These are phyloP conservation scores for Ampelomyces quisqualis DNA, from an alignment of 2,329 filamentous ascomycete species.

Conservation along the genomic window DNA sequence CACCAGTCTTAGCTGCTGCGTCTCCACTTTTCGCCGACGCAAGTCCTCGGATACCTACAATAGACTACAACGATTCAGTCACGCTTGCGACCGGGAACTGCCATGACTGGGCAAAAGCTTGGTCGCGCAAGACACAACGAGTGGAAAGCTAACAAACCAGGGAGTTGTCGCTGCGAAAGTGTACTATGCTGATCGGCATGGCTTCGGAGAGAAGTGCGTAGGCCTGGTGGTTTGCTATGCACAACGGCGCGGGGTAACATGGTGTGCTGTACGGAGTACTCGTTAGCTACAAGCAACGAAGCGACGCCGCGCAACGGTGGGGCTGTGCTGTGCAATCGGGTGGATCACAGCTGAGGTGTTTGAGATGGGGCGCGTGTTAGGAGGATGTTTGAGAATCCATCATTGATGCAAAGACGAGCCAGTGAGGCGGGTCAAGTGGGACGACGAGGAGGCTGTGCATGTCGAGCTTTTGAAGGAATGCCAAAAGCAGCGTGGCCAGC, in stretches of 20 bases:
- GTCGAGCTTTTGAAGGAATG: neutral
- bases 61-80: too few relatives aligned
- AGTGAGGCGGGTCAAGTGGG: neutral
- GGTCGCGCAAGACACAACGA: neutral
- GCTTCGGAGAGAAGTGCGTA: neutral
- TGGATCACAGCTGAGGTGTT: neutral
- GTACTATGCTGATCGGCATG: neutral
- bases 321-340: neutral
- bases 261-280: too few relatives aligned
- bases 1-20: too few relatives aligned
- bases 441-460: neutral
- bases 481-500: neutral
- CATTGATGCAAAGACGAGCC: neutral
- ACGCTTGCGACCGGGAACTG: neutral
- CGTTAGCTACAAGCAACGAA: too few relatives aligned
- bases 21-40: neutral
- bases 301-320: too few relatives aligned
- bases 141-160: too few relatives aligned
- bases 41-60: neutral
- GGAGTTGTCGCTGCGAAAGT: neutral
- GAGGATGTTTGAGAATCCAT: neutral
- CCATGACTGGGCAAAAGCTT: slow-evolving; percentile 1
- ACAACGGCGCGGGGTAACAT: neutral
- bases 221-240: neutral
- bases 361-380: neutral